These are phyloP conservation scores for Coniochaeta ligniaria DNA, from an alignment of 2,329 filamentous ascomycete species.

Conservation along the genomic window DNA sequence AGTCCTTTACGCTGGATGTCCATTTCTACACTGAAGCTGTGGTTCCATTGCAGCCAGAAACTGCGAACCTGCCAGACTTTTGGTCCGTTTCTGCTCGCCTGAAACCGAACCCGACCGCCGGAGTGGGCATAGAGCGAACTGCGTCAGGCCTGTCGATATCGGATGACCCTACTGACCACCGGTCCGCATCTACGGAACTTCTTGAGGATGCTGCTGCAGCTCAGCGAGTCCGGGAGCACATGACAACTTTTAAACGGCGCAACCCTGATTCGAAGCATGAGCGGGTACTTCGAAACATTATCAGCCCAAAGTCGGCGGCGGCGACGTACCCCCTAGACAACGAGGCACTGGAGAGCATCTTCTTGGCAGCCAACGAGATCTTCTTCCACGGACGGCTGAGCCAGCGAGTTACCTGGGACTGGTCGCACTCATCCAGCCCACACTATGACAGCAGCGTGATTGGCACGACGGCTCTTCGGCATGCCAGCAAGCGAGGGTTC, in stretches of 20 bases:
- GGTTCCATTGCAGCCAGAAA: conserved; percentile 3
- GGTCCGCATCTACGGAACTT: conserved; percentile 26
- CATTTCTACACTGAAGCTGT: conserved; percentile 9
- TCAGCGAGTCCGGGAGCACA: conserved; percentile 37
- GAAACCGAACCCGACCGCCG: conserved; percentile 5
- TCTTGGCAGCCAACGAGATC: conserved; percentile 53
- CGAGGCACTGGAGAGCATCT: conserved; percentile 48
- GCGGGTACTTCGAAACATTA: conserved; percentile 50
- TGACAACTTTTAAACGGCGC: conserved; percentile 35
- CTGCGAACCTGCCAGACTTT: conserved; percentile 2
- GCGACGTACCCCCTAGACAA: conserved; percentile 49
- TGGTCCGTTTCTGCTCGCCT: neutral
- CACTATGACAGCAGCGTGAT: conserved; percentile 50
- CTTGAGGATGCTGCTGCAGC: conserved; percentile 41
- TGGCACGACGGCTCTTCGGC: conserved; percentile 54
- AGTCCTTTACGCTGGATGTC: conserved; percentile 10
- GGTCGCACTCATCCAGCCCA: conserved; percentile 42
- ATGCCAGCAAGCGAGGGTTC: conserved; percentile 40
- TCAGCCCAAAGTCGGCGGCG: conserved; percentile 39
- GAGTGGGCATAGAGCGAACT: conserved; percentile 36
- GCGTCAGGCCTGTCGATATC: conserved; percentile 41
- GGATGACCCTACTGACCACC: conserved; percentile 26
- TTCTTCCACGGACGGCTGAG: conserved; percentile 52
- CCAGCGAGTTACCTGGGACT: conserved; percentile 55
- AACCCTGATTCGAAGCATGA: conserved; percentile 44